Conservation (phyloP, 176 grass and related monocot genomes). For the Carex myosuroides region DNA sequence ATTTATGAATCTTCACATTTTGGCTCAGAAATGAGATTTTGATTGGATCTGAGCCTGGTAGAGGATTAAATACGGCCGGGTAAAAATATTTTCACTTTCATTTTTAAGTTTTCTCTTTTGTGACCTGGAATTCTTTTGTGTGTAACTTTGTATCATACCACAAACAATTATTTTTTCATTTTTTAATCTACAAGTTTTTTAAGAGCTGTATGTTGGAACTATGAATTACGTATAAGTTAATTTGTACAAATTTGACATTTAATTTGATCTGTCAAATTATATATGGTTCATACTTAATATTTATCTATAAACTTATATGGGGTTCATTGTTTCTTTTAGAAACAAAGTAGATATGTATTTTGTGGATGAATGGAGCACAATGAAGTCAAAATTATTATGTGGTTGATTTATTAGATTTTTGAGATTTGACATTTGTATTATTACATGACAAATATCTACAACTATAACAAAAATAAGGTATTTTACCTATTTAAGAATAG, state of each 20-base stretch:
- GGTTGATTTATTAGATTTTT: background rate
- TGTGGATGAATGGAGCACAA: background rate
- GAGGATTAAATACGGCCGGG: background rate
- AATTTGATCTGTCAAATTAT: background rate
- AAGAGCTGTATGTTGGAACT: background rate
- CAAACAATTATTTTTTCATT: constrained; percentile 21
- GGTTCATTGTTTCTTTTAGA: background rate
- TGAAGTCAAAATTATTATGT: background rate
- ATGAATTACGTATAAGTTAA: background rate
- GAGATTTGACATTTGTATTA: background rate
- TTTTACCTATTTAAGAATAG: too few relatives aligned
- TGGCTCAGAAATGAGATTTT: constrained; percentile 26
- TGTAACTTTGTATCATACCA: constrained; percentile 12
- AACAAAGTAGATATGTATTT: background rate
- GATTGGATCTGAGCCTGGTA: constrained; percentile 10
- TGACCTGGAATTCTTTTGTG: constrained; percentile 13
- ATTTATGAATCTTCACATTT: constrained; percentile 4
- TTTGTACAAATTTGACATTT: background rate
- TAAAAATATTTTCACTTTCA: background rate
- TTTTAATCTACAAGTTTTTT: constrained; percentile 12
- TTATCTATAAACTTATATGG: background rate
- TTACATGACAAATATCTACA: too few relatives aligned
- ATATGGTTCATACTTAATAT: background rate
- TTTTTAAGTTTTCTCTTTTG: constrained; percentile 4
- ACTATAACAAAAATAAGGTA: background rate